These are phyloP conservation scores for Pisolithus microcarpus DNA, from an alignment of 768 basidiomycete species.

Conservation along the genomic window DNA sequence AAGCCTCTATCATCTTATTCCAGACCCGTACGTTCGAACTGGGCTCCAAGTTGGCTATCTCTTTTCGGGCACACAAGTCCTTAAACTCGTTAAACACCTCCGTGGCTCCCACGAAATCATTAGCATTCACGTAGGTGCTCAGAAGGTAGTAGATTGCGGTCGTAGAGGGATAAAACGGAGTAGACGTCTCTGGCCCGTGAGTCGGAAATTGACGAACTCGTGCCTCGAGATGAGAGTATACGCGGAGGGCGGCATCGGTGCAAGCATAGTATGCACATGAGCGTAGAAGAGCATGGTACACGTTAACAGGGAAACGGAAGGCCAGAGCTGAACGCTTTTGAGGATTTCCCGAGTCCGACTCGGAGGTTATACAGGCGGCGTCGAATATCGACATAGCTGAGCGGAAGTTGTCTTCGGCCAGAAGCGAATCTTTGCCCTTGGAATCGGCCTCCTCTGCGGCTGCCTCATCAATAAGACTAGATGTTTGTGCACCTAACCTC, in stretches of 20 bases:
- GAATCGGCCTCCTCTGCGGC: conserved; percentile 14
- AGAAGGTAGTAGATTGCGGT: conserved; percentile 50
- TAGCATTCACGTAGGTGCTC: conserved; percentile 45
- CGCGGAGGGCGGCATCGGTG: conserved; percentile 51
- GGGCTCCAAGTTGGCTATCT: conserved; percentile 14
- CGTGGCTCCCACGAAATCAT: conserved; percentile 44
- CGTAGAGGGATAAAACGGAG: conserved; percentile 22
- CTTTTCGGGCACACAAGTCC: conserved; percentile 32
- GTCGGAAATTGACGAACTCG: conserved; percentile 17
- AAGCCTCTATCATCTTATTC: conserved; percentile 72
- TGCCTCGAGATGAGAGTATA: conserved; percentile 59
- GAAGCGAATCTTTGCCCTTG: conserved; percentile 37
- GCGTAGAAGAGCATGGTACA: conserved; percentile 53
- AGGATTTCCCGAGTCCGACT: conserved; percentile 7
- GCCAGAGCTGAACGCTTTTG: not conserved
- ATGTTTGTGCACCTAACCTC: conserved; percentile 19
- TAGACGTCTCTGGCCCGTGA: no score
- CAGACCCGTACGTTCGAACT: conserved; percentile 44
- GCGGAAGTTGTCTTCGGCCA: conserved; percentile 60
- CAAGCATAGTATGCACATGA: conserved; percentile 53
- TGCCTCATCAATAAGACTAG: conserved; percentile 8
- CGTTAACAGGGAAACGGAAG: conserved; percentile 22
- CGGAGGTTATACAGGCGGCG: conserved; percentile 34
- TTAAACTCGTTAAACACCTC: conserved; percentile 60
- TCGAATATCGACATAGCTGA: conserved; percentile 72